A percentile compares a stretch with the other conserved stretches of the same genome.
These are phyloP conservation scores for Panellus pusillus DNA, from an alignment of 768 basidiomycete species.

Conservation along the genomic window DNA sequence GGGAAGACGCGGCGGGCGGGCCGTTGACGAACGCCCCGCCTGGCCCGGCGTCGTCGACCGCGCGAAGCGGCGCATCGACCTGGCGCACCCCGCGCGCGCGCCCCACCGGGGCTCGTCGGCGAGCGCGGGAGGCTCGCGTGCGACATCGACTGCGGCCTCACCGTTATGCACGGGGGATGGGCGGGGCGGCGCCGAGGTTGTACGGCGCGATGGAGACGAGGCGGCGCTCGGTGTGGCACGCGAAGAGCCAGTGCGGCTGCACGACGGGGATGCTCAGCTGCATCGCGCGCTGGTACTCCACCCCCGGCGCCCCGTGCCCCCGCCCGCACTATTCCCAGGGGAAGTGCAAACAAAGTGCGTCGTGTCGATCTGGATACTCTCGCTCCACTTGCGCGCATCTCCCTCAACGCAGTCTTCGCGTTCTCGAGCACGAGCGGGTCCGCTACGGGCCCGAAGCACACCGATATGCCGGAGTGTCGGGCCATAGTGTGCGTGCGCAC, in stretches of 20 bases:
- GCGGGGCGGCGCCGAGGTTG: slow-evolving; percentile 75
- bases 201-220: slow-evolving; percentile 86
- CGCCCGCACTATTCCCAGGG: slow-evolving; percentile 66
- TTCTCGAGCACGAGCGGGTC: slow-evolving; percentile 76
- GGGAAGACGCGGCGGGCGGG: slow-evolving; percentile 30
- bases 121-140: slow-evolving; percentile 56
- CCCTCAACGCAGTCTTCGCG: slow-evolving; percentile 73
- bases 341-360: slow-evolving; percentile 98
- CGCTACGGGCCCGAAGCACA: slow-evolving; percentile 91
- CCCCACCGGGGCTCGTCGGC: slow-evolving; percentile 36
- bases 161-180: slow-evolving; percentile 45
- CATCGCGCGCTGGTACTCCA: slow-evolving; percentile 93
- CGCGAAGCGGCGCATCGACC: slow-evolving; percentile 65
- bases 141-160: slow-evolving; percentile 76
- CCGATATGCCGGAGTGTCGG: slow-evolving; percentile 93
- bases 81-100: slow-evolving; percentile 57
- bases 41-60: slow-evolving; percentile 45
- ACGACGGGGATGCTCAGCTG: slow-evolving; percentile 94
- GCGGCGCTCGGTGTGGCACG: slow-evolving; percentile 83
- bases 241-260: slow-evolving; percentile 91
- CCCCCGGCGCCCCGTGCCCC: slow-evolving; percentile 67
- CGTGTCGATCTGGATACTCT: slow-evolving; percentile 95
- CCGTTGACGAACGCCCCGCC: slow-evolving; percentile 44
- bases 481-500: slow-evolving; percentile 92
- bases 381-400: slow-evolving; percentile 90